A percentile compares a stretch with the other conserved stretches of the same genome.
These are phyloP conservation scores for Fusarium paranaense DNA, from an alignment of 2,329 filamentous ascomycete species.

Conservation along the genomic window DNA sequence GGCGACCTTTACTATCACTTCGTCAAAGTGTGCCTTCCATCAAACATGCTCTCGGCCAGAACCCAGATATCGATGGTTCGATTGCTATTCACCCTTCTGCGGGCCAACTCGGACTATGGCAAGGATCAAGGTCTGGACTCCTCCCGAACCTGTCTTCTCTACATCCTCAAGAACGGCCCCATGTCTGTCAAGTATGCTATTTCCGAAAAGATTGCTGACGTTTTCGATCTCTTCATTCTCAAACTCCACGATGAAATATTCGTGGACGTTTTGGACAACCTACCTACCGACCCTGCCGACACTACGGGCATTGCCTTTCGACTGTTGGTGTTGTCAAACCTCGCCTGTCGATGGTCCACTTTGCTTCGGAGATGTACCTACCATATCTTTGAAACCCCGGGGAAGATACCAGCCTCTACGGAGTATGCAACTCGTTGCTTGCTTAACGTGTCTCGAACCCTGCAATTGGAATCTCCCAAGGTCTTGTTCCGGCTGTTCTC, in stretches of 20 bases:
- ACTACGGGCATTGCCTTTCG: conserved; percentile 88
- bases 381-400: conserved; percentile 92
- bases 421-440: conserved; percentile 81
- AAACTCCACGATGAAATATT: conserved; percentile 87
- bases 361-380: conserved; percentile 89
- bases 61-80: conserved; percentile 75
- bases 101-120: conserved; percentile 75
- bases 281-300: conserved; percentile 79
- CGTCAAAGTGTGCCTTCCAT: conserved; percentile 73
- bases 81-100: conserved; percentile 78
- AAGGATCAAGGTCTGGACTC: conserved; percentile 67
- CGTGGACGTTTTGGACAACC: conserved; percentile 80
- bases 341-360: conserved; percentile 88
- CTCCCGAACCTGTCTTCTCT: conserved; percentile 77
- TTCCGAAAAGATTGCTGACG: conserved; percentile 73
- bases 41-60: conserved; percentile 75
- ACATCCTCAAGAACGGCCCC: conserved; percentile 73
- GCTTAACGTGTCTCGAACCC: conserved; percentile 69
- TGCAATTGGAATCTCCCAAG: conserved; percentile 74
- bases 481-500: conserved; percentile 87
- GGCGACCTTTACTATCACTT: conserved; percentile 85
- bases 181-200: conserved; percentile 82
- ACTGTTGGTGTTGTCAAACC: conserved; percentile 77
- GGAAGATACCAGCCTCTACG: conserved; percentile 72
- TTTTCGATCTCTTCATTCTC: conserved; percentile 87